Percentiles rank a stretch among this genome's conserved stretches.
These are phyloP conservation scores for Crithidia brevicula DNA, from an alignment of 208 protist genomes.

Conservation along the genomic window DNA sequence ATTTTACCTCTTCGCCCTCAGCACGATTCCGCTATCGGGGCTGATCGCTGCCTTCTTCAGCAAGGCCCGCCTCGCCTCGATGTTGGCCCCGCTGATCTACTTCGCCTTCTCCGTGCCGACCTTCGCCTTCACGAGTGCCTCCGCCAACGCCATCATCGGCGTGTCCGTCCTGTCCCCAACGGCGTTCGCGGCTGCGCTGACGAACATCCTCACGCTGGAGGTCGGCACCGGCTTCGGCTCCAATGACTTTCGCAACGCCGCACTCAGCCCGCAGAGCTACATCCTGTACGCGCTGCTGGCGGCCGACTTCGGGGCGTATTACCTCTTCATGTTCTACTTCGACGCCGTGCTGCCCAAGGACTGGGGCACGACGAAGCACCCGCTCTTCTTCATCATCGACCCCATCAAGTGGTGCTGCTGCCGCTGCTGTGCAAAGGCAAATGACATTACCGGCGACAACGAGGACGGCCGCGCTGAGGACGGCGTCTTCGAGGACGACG, in stretches of 20 bases:
- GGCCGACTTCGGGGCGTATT: constrained; percentile 63
- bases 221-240: constrained; percentile 25
- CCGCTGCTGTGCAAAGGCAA: constrained; percentile 13
- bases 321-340: constrained; percentile 69
- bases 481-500: constrained; percentile 30
- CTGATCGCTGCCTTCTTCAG: constrained; percentile 75
- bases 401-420: constrained; percentile 31
- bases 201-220: constrained; percentile 47
- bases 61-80: constrained; percentile 62
- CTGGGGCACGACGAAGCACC: constrained; percentile 62
- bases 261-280: constrained; percentile 30
- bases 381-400: constrained; percentile 72
- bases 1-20: constrained; percentile 56
- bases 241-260: constrained; percentile 25
- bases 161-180: constrained; percentile 59
- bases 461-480: constrained; percentile 38
- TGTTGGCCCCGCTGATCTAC: constrained; percentile 72
- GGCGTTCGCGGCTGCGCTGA: constrained; percentile 46
- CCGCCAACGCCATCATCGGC: constrained; percentile 22
- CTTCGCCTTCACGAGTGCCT: constrained; percentile 60
- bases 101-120: constrained; percentile 64
- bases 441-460: constrained; percentile 18
- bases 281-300: constrained; percentile 31
- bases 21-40: constrained; percentile 54
- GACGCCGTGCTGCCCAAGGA: constrained; percentile 73